These are phyloP conservation scores for Boeremia exigua DNA, from an alignment of 2,329 filamentous ascomycete species.

Conservation along the genomic window DNA sequence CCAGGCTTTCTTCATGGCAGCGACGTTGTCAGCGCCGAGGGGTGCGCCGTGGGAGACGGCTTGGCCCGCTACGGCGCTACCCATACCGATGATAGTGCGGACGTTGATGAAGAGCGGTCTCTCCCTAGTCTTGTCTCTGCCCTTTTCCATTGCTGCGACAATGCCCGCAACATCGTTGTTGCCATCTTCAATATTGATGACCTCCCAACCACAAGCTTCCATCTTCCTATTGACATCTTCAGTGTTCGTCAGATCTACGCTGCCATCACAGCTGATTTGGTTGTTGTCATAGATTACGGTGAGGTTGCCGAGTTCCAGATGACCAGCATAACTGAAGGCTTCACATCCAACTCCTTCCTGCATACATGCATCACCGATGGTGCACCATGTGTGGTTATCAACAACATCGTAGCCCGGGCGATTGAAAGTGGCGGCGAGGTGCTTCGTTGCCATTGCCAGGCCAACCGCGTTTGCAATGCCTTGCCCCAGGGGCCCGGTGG, in stretches of 20 bases:
- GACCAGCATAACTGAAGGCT: constrained; percentile 61
- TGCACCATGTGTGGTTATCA: constrained; percentile 61
- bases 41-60: constrained; percentile 64
- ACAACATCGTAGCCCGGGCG: constrained; percentile 55
- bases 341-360: constrained; percentile 64
- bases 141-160: constrained; percentile 53
- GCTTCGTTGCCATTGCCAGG: constrained; percentile 62
- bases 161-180: constrained; percentile 58
- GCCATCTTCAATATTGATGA: constrained; percentile 60
- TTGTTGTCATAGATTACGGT: constrained; percentile 66
- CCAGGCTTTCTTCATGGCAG: constrained; percentile 56
- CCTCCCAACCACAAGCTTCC: constrained; percentile 62
- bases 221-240: constrained; percentile 65
- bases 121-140: constrained; percentile 51
- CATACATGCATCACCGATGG: constrained; percentile 62
- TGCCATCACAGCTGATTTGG: constrained; percentile 64
- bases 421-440: constrained; percentile 62
- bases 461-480: constrained; percentile 66
- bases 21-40: constrained; percentile 60
- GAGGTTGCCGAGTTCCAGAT: constrained; percentile 61
- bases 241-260: constrained; percentile 59
- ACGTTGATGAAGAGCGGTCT: constrained; percentile 64
- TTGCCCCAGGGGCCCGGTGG: constrained; percentile 65
- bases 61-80: constrained; percentile 52
- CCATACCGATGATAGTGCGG: constrained; percentile 60